Base-by-base conservation (phyloP, 192 early-diverging fungal species). In the Backusella tarrabulga region DNA sequence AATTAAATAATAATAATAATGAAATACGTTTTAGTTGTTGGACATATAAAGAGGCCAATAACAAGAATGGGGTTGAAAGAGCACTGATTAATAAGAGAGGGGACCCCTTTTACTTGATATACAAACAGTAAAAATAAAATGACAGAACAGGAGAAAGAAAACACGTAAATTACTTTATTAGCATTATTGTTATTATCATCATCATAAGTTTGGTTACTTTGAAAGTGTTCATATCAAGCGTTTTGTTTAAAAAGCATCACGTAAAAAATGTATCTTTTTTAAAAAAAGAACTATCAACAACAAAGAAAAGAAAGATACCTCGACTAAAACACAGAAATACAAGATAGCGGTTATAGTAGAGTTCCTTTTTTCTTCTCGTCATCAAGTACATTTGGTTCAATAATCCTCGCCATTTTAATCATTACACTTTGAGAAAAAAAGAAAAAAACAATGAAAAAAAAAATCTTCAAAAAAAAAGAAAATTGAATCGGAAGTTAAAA, bases 141-240 rank as follows among this genome's bases (percentile, higher is more conserved):
- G 14, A 15, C n/a, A n/a, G 46, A 52, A 1, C 3, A n/a, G 19
- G 19, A 52, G 46, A 52, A 52, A 54, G 50, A 54, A 54, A 54
- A 54, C 11, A 40, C 38, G 38, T 12, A 40, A 12, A 40, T 40
- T 40, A 11, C 38, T 40, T 44, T 17, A 44, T 32, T 32, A 32
- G 32, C 2, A 32, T 3, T 32, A 2, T 32, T 32, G 32, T 32
- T 32, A 32, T 32, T 32, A 32, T 44, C 17, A 17, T 44, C 1
- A 44, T 17, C 4, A 21, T 21, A 56, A 21, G 52, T 6, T 56
- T 56, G 8, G 9, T 21, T 56, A 9, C 1, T 56, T 56, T 21
- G 19, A 56, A 56, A 56, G 54, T 56, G 54, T 56, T 56, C 54
- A 56, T 56, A 56, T 56, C 54, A 56, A 56, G 54, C 54, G 54